These are phyloP conservation scores for Pseudofabraea citricarpa DNA, from an alignment of 2,329 filamentous ascomycete genomes.

Conservation along the genomic window DNA sequence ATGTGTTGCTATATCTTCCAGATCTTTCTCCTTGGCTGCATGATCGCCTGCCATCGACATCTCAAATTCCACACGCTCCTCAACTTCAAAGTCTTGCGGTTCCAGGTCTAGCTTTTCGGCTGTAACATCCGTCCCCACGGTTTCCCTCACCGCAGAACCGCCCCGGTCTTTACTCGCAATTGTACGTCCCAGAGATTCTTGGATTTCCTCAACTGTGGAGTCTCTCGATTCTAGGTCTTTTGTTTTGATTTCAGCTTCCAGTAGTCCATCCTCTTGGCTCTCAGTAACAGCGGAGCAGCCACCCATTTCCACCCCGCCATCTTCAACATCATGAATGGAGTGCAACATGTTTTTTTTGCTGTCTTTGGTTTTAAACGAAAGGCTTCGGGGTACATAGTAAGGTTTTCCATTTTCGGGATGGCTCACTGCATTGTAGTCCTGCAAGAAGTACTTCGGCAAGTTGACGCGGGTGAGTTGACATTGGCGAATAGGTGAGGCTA, in stretches of 20 bases:
- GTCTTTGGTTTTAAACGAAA: conserved; percentile 17
- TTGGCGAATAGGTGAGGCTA: conserved; percentile 54
- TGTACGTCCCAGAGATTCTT: not conserved
- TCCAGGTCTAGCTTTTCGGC: too few species aligned
- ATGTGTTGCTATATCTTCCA: too few species aligned
- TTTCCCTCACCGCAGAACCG: not conserved
- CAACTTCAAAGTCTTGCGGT: too few species aligned
- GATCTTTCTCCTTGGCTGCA: too few species aligned
- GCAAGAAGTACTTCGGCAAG: conserved; percentile 59
- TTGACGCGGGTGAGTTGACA: conserved; percentile 44
- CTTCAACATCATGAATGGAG: not conserved
- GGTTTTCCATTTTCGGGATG: conserved; percentile 47
- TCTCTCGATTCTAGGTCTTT: not conserved
- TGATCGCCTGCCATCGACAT: too few species aligned
- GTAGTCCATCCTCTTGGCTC: too few species aligned
- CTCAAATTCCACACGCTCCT: too few species aligned
- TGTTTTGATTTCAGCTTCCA: not conserved
- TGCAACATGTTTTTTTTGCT: too few species aligned
- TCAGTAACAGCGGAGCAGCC: too few species aligned
- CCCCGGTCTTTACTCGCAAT: not conserved
- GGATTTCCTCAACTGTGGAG: not conserved
- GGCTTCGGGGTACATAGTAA: conserved; percentile 52
- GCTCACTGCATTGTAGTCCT: conserved; percentile 51
- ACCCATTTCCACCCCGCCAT: not conserved
- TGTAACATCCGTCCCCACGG: too few species aligned